Evolutionary conservation across 495 filamentous ascomycete genomes (phyloP), one percentile per base, ranked within the genome.

Genomic region (Parathielavia hyrcaniae): DNA sequence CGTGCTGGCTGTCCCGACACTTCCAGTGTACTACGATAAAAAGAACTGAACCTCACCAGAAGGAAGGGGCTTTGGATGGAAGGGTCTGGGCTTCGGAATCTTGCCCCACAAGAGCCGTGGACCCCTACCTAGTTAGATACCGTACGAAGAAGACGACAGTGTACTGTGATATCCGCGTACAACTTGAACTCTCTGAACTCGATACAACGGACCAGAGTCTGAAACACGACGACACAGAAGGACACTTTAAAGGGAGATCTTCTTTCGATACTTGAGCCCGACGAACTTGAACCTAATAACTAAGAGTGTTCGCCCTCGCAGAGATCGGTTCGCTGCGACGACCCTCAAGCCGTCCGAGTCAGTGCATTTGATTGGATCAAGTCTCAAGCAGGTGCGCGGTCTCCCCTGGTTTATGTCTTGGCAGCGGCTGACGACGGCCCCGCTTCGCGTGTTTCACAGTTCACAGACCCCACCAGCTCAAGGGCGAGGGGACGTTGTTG

Each of bases 371-470:
- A 53, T 53, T 53, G 50, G 50, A 6, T 32, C 12, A 30, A 40
- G 32, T 20, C 32, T 14, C 36, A 53, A 53, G 35, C 9, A 41
- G 50, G 34, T 23, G 49, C 16, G 26, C 4, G n/a, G 22, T 13
- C 44, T 20, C 30, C 12, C 47, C 32, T 38, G 49, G 9, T 20
- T 35, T 26, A 39, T n/a, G 26, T 43, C 50, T 53, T 43, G 39
- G 50, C 50, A n/a, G 17, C 26, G 16, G 13, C 39, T 16, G 19
- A 32, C 22, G 7, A 38, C 22, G 1, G 49, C 34, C 49, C 49
- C 49, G 19, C 34, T 40, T 40, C 34, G 49, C 17, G 23, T 32
- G 50, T 53, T 53, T 53, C 50, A 53, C 30, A 53, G 50, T 43
- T 41, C 36, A 43, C 36, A 44, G 39, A 19, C 38, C 32, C 50